Conservation (phyloP, 1,284 basidiomycete species). For the Paramarasmius palmivorus region DNA sequence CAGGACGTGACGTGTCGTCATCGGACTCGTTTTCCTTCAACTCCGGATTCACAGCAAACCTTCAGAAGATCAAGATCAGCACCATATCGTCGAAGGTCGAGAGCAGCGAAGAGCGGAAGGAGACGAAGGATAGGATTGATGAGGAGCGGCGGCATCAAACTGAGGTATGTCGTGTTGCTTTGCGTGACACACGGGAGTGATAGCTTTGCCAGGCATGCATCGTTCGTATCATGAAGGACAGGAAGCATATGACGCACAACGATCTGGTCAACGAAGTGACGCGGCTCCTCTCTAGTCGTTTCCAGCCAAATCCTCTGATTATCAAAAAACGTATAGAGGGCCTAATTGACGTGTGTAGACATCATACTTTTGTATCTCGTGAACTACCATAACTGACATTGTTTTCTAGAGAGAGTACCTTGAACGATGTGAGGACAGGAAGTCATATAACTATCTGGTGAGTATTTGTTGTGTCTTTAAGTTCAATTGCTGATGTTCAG, state of each 20-base stretch:
- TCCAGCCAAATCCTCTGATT: slow-evolving; percentile 80
- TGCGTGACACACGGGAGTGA: neutral
- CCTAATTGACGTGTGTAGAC: slow-evolving; percentile 79
- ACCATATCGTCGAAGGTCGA: slow-evolving; percentile 90
- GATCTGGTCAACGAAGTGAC: slow-evolving; percentile 93
- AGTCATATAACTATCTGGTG: slow-evolving; percentile 80
- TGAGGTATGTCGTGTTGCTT: slow-evolving; percentile 61
- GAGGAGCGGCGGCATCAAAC: slow-evolving; percentile 91
- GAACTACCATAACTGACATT: slow-evolving; percentile 7
- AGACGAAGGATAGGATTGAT: slow-evolving; percentile 89
- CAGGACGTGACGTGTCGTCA: slow-evolving; percentile 77
- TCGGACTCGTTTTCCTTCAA: slow-evolving; percentile 93
- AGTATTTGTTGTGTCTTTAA: no score
- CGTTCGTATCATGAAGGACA: slow-evolving; percentile 97
- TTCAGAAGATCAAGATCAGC: slow-evolving; percentile 94
- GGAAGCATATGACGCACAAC: slow-evolving; percentile 88
- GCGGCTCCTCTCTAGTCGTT: slow-evolving; percentile 81
- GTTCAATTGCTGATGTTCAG: no score
- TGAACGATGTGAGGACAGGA: slow-evolving; percentile 77
- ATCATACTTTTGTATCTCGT: neutral
- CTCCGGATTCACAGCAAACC: slow-evolving; percentile 70
- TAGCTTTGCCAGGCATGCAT: slow-evolving; percentile 77
- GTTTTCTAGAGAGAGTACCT: slow-evolving; percentile 73
- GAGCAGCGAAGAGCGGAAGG: slow-evolving; percentile 83
- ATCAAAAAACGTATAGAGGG: slow-evolving; percentile 97